Evolutionary conservation across 1,284 basidiomycete species (phyloP).

Genomic region (Trichosporon asahii): DNA sequence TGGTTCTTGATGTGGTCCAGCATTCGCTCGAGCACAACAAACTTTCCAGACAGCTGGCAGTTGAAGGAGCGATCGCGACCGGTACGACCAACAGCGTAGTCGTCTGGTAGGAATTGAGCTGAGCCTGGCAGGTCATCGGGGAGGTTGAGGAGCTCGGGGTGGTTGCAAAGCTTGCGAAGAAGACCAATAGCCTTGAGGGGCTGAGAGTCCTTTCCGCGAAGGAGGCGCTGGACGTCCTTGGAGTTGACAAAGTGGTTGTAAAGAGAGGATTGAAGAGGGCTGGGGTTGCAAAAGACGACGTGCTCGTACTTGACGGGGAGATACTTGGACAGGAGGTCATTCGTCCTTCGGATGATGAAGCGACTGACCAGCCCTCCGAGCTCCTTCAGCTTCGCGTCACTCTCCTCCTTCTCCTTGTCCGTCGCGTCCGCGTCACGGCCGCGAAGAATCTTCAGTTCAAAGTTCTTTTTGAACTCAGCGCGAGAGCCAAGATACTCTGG

Average conservation of each 20-base stretch:
- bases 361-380: conserved; percentile 85
- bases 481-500: conserved; percentile 91
- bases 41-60: conserved; percentile 84
- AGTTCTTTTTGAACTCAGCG: conserved; percentile 93
- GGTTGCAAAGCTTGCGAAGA: conserved; percentile 96
- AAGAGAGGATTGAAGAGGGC: conserved; percentile 80
- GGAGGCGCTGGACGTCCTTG: conserved; percentile 85
- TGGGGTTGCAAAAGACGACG: conserved; percentile 92
- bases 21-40: conserved; percentile 92
- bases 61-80: conserved; percentile 60
- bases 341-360: conserved; percentile 96
- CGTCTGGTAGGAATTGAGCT: conserved; percentile 77
- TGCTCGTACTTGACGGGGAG: conserved; percentile 99
- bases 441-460: conserved; percentile 87
- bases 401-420: conserved; percentile 72
- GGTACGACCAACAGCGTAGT: conserved; percentile 53
- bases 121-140: conserved; percentile 83
- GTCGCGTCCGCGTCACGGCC: conserved; percentile 90
- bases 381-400: conserved; percentile 90
- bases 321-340: conserved; percentile 96
- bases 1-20: conserved; percentile 72
- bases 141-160: conserved; percentile 87
- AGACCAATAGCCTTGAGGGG: conserved; percentile 97
- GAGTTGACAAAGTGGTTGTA: conserved; percentile 93
- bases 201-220: conserved; percentile 87